Base-by-base conservation (phyloP, 805 yeast species). In the Suhomyces pyralidae region DNA sequence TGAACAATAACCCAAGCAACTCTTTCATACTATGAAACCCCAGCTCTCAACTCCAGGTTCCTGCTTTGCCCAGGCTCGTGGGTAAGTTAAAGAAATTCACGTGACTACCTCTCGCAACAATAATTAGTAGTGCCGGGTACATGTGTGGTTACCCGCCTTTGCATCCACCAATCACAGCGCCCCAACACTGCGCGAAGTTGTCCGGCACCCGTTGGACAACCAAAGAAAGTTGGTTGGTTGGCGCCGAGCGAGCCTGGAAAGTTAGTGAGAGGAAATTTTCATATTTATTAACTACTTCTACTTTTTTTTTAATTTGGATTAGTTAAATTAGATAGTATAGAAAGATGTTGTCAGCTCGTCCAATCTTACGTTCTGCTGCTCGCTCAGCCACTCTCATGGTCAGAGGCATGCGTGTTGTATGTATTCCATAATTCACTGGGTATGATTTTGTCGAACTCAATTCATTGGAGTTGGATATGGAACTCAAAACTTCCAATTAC, bases 321-420 rank as follows among this genome's bases (percentile, higher is more conserved):
- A 48, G 49, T 46, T 46, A 46, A 46, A 34, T 46, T 46, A 20
- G 49, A 46, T 49, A 55, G 50, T 54, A 48, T 58, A 77, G 63
- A 71, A 42, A 46, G 49, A 87, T 88, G 94, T 86, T 88, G 81
- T 85, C 92, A 69, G 82, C 85, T 72, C 90, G 94, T 83, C 83
- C 91, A 76, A 82, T 84, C 78, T 80, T 86, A 75, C 88, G 92
- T 81, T 82, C 89, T 72, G 90, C 90, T 73, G 82, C 89, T 73
- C 87, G 90, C 80, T 81, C 90, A 70, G 86, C 86, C 69, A 79
- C 78, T 69, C 77, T 68, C 59, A 69, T 46, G 46, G 57, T 55
- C 49, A 56, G 61, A 53, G 42, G 58, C 54, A 55, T 64, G 68
- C 67, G 70, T 61, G 53, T 61, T 54, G 68, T 67, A 65, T 59